Base-by-base conservation (phyloP, 192 early-diverging fungal genomes). In the Umbelopsis sp. region DNA sequence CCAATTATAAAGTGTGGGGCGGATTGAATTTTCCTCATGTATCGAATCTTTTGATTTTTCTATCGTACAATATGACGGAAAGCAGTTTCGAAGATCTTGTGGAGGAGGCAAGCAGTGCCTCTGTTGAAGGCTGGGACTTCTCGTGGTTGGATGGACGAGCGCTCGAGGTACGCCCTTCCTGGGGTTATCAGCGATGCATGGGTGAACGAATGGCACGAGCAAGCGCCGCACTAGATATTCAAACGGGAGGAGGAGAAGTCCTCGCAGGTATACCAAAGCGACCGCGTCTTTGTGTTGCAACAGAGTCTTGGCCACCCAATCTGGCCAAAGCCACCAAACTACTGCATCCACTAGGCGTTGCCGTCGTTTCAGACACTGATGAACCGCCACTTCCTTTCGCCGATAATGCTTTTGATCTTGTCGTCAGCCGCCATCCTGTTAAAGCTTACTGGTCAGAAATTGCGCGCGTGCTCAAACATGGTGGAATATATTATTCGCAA, bases 301-400 rank as follows among this genome's bases (percentile, higher is more conserved):
- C 76, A 11, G 76, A 77, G 59, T 68, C 67, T 26, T 73, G 76
- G 76, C 67, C 66, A 16, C 76, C 76, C 25, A 77, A 77, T 50
- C 26, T 77, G 26, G 68, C 41, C 25, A 51, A 65, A 5, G 76
- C 76, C 24, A 71, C 71, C 22, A 59, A 73, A 45, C 54, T 52
- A 10, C 32, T 77, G 26, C 56, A 66, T 29, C 47, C 53, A 38
- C 49, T 66, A 5, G 76, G 76, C 31, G 71, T 77, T 21, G 72
- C 69, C 1, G 76, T 77, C 9, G 50, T 72, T 38, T 67, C 49
- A 51, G 26, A 70, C 31, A 20, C 49, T 25, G 43, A 67, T 21
- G 20, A 66, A 29, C 41, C n/a, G 6, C 54, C 74, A 43, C 68
- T 77, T n/a, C 76, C 76, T 0, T 62, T 77, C 44, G 62, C 66